A percentile compares a stretch with the other conserved stretches of the same genome.
phyloP scores from a whole-genome alignment of 805 yeast species.

The Brettanomyces sp. region DNA sequence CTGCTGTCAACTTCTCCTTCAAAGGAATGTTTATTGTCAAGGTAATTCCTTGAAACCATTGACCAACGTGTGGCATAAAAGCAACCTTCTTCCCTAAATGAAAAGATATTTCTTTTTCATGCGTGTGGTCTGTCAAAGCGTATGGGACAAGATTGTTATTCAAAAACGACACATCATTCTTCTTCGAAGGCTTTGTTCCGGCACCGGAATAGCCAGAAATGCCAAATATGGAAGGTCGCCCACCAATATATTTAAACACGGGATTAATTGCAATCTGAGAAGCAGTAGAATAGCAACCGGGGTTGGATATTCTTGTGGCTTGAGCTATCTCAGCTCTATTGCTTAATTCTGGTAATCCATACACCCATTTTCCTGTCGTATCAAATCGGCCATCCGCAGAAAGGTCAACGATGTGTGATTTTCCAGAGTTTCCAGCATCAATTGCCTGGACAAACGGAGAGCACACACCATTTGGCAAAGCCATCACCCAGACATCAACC shows the following conservation, averaged over 20 bases:
- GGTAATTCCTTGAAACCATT: conserved; percentile 98
- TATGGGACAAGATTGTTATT: conserved; percentile 86
- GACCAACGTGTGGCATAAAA: conserved; percentile 95
- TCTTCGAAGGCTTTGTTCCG: conserved; percentile 97
- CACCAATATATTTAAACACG: conserved; percentile 41
- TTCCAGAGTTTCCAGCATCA: conserved; percentile 46
- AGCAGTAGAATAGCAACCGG: conserved; percentile 99
- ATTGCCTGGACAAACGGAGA: conserved; percentile 78
- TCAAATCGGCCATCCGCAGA: conserved; percentile 97
- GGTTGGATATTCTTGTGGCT: conserved; percentile 84
- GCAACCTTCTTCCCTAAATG: conserved; percentile 75
- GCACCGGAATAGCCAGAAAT: conserved; percentile 99
- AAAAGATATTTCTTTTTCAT: conserved; percentile 83
- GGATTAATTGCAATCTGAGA: conserved; percentile 93
- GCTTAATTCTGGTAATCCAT: conserved; percentile 90
- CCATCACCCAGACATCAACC: conserved; percentile 98
- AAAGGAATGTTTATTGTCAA: conserved; percentile 88
- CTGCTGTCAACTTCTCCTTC: conserved; percentile 57
- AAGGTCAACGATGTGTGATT: conserved; percentile 79
- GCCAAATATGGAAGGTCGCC: conserved; percentile 80
- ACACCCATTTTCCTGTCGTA: conserved; percentile 77
- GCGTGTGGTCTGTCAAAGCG: conserved; percentile 92
- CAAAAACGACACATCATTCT: conserved; percentile 73
- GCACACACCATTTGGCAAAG: conserved; percentile 96
- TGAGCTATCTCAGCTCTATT: conserved; percentile 55